phyloP scores from a whole-genome alignment of 2,329 filamentous ascomycete species.

The Aspergillus sp. region DNA sequence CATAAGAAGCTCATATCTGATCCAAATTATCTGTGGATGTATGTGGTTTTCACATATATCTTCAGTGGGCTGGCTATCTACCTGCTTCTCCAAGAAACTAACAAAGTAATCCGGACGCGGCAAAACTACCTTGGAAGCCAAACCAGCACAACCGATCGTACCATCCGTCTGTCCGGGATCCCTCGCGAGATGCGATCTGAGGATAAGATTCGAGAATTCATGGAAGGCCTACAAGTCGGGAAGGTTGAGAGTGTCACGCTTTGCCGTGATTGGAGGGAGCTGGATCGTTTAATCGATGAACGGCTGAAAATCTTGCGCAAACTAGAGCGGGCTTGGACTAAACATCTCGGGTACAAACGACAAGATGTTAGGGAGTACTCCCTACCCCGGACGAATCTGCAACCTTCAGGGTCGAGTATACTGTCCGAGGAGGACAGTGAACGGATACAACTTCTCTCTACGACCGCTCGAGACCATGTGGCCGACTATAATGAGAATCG shows the following conservation, averaged over 20 bases:
- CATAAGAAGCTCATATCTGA: conserved; percentile 32
- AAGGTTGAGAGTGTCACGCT: conserved; percentile 84
- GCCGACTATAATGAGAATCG: conserved; percentile 47
- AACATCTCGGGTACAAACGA: conserved; percentile 62
- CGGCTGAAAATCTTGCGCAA: conserved; percentile 65
- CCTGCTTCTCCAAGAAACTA: conserved; percentile 77
- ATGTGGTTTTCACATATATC: conserved; percentile 90
- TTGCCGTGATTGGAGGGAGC: conserved; percentile 79
- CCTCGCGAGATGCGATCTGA: conserved; percentile 76
- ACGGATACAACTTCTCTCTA: conserved; percentile 57
- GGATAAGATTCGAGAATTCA: conserved; percentile 75
- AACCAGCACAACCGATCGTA: conserved; percentile 92
- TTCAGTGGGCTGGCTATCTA: conserved; percentile 82
- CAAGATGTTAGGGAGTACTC: conserved; percentile 43
- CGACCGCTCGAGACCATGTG: conserved; percentile 39
- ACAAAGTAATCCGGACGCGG: conserved; percentile 76
- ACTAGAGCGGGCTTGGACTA: conserved; percentile 81
- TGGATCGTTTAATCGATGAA: conserved; percentile 71
- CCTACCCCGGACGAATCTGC: conserved; percentile 51
- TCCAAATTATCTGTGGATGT: conserved; percentile 77
- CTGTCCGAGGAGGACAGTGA: conserved; percentile 52
- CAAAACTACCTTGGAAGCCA: conserved; percentile 92
- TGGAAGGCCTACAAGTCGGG: conserved; percentile 85
- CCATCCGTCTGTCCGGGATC: conserved; percentile 86
- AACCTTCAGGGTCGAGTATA: conserved; percentile 35